Conservation (phyloP, 306 rosid genomes). For the Quercus aquifolioides region DNA sequence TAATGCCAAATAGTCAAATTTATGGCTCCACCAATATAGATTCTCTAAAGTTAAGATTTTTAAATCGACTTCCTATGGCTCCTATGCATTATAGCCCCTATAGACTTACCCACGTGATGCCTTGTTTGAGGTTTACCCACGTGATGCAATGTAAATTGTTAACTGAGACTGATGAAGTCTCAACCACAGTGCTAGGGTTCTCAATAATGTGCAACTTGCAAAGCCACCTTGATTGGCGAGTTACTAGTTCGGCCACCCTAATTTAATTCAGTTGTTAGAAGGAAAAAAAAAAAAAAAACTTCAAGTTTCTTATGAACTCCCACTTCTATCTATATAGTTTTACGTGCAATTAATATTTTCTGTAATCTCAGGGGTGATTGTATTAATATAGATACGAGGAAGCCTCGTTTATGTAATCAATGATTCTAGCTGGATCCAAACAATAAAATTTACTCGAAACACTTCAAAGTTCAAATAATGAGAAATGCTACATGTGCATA, state of each 20-base stretch:
- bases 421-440: background rate
- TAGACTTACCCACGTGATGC: too few relatives aligned
- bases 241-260: too few relatives aligned
- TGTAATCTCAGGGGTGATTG: slow-evolving; percentile 6
- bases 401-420: background rate
- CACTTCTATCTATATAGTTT: background rate
- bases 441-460: slow-evolving; percentile 1
- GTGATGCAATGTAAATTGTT: too few relatives aligned
- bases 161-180: too few relatives aligned
- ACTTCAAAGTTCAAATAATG: slow-evolving; percentile 3
- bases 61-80: too few relatives aligned
- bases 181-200: background rate
- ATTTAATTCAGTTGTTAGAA: too few relatives aligned
- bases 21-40: too few relatives aligned
- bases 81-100: too few relatives aligned
- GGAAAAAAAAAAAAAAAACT: too few relatives aligned
- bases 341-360: slow-evolving; percentile 2
- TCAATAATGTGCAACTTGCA: background rate
- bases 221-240: background rate
- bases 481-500: background rate
- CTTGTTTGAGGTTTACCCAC: too few relatives aligned
- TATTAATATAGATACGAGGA: background rate
- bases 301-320: slow-evolving; percentile 5
- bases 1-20: too few relatives aligned
- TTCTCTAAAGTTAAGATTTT: too few relatives aligned